Evolutionary conservation across 805 yeast genomes (phyloP), one percentile per base, ranked within the genome.

Genomic region (Ogataea paradorogensis): DNA sequence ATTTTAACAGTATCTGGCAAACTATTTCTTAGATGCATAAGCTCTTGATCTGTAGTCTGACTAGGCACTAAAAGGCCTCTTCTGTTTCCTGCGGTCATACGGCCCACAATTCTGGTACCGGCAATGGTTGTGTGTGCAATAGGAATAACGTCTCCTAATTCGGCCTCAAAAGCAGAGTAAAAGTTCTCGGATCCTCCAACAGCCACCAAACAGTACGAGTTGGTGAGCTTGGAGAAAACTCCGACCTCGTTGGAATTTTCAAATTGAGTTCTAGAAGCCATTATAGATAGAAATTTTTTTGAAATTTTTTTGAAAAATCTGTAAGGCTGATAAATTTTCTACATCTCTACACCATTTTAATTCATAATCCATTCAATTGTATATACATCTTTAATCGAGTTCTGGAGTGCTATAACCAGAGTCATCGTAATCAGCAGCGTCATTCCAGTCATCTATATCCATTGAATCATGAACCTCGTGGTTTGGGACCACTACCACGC

Each of bases 81-180:
- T 73, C 99, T 84, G 77, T 93, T 93, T 58, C 96, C 99, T 31
- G 96, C 97, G 29, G 96, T 85, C 95, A 93, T 84, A 66, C 99
- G 79, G 58, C 99, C 99, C 46, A 93, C 84, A 51, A 93, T 93
- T 69, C 99, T 83, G 58, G 95, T 90, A 55, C 99, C 99, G 23
- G 97, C 97, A 56, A 93, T 93, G 44, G 99, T 93, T 39, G 98
- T 88, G 62, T 93, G 96, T 48, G 87, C 93, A 57, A 93, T 87
- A 38, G 99, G 99, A 48, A 93, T 80, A 38, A 88, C 89, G 66
- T 90, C 98, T 46, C 97, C 97, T 49, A 95, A 73, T 67, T 93
- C 96, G 38, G 96, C 96, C 73, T 93, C 99, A 62, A 93, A 91
- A 21, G 97, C 95, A 42, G 97, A 89, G 65, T 83, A 85, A 53